Evolutionary conservation across 345 rosid genomes (phyloP).

Genomic region (Turritis glabra): DNA sequence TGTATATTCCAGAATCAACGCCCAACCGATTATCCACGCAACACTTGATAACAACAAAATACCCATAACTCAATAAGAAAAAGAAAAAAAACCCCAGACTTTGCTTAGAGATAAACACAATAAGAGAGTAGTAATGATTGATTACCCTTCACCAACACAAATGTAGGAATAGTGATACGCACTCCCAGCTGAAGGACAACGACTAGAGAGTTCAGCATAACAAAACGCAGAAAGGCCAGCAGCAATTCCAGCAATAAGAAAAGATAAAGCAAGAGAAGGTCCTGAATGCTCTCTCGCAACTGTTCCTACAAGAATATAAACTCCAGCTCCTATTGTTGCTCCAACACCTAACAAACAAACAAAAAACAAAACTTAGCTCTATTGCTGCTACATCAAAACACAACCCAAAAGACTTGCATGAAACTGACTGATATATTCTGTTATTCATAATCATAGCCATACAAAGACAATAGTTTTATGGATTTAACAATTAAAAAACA

Average conservation of each 20-base stretch:
- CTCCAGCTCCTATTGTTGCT: slow-evolving; percentile 98
- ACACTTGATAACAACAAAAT: slow-evolving; percentile 45
- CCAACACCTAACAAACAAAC: slow-evolving; percentile 85
- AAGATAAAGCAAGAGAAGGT: slow-evolving; percentile 87
- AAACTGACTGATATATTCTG: no score
- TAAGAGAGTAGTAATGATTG: no score
- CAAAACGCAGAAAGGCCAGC: slow-evolving; percentile 96
- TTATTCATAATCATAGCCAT: no score
- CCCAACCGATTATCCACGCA: slow-evolving; percentile 99
- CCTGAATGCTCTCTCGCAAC: slow-evolving; percentile 99
- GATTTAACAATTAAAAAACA: no score
- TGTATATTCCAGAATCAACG: slow-evolving; percentile 85
- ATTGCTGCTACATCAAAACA: no score
- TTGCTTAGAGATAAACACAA: neutral
- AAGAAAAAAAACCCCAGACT: neutral
- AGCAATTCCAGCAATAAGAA: slow-evolving; percentile 90
- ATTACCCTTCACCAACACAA: slow-evolving; percentile 94
- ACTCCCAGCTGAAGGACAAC: slow-evolving; percentile 99
- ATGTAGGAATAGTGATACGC: slow-evolving; percentile 98
- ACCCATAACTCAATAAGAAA: neutral
- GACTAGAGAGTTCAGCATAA: slow-evolving; percentile 95
- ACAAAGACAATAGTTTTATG: no score
- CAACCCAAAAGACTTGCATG: no score
- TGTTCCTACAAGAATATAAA: slow-evolving; percentile 93
- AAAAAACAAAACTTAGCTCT: no score